Conservation (phyloP, 371 early-diverging fungal genomes). For the Mucor saturninus region DNA sequence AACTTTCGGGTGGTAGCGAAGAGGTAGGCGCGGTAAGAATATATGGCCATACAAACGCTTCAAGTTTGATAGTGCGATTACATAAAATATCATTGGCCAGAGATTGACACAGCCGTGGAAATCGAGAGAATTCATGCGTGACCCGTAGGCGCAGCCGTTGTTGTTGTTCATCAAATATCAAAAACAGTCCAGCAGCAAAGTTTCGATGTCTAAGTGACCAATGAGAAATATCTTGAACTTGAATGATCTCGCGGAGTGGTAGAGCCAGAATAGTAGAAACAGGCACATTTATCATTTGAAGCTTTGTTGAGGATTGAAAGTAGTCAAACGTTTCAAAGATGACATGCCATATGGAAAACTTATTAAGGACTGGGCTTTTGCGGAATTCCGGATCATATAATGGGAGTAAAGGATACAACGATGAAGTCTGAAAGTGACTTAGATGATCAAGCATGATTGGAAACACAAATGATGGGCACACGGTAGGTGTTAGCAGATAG, state of each 20-base stretch:
- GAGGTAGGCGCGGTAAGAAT: conserved; percentile 14
- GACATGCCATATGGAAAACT: neutral
- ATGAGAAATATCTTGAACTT: neutral
- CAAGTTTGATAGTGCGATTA: neutral
- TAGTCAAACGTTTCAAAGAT: conserved; percentile 1
- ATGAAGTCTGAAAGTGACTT: neutral
- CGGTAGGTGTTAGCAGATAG: neutral
- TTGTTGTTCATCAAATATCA: neutral
- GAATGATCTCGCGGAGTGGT: neutral
- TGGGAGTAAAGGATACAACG: neutral
- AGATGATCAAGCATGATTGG: neutral
- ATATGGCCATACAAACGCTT: neutral
- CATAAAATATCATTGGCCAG: neutral
- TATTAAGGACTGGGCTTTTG: neutral
- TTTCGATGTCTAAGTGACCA: neutral
- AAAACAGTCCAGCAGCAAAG: neutral
- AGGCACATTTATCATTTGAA: neutral
- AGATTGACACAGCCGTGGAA: neutral
- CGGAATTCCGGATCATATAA: neutral
- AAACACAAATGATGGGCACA: neutral
- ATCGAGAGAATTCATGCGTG: neutral
- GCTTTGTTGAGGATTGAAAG: neutral
- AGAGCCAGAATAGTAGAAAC: neutral
- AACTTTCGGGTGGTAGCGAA: too few species aligned
- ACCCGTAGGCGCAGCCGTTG: neutral